phyloP scores from a whole-genome alignment of 2,329 filamentous ascomycete species.

The Pseudogymnoascus pannorum region DNA sequence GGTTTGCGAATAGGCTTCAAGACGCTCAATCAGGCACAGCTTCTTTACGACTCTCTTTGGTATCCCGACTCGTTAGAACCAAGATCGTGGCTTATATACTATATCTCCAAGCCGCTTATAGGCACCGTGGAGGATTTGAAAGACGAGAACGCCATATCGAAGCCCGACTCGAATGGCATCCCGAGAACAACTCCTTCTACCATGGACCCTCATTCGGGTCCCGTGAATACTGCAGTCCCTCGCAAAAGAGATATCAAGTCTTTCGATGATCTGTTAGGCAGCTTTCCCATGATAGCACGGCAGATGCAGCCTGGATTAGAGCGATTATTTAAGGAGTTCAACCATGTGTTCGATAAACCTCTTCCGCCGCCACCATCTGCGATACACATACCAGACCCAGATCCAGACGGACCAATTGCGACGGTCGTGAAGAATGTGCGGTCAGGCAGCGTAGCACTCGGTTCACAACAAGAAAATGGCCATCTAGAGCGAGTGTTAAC shows the following conservation, averaged over 20 bases:
- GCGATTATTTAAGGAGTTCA: conserved; percentile 83
- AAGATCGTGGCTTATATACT: conserved; percentile 93
- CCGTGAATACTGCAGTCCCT: conserved; percentile 35
- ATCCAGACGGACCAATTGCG: conserved; percentile 48
- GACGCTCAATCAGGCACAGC: conserved; percentile 77
- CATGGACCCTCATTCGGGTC: not conserved
- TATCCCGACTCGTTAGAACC: conserved; percentile 85
- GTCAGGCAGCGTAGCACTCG: conserved; percentile 37
- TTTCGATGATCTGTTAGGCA: conserved; percentile 81
- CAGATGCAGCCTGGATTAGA: conserved; percentile 95
- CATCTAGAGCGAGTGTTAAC: conserved; percentile 19
- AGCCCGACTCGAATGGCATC: conserved; percentile 7
- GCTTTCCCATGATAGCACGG: conserved; percentile 90
- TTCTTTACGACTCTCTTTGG: conserved; percentile 78
- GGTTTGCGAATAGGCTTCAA: conserved; percentile 65
- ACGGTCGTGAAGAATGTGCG: conserved; percentile 48
- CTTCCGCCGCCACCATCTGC: conserved; percentile 67
- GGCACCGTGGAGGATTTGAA: conserved; percentile 66
- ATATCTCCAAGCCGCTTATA: conserved; percentile 81
- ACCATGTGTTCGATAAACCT: conserved; percentile 67
- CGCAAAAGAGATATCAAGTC: conserved; percentile 86
- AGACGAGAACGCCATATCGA: conserved; percentile 19
- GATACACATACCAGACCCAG: conserved; percentile 49
- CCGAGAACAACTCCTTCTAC: conserved; percentile 15
- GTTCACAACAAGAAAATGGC: conserved; percentile 24